phyloP scores from a whole-genome alignment of 208 protist genomes.

The Balamuthia mandrillaris region DNA sequence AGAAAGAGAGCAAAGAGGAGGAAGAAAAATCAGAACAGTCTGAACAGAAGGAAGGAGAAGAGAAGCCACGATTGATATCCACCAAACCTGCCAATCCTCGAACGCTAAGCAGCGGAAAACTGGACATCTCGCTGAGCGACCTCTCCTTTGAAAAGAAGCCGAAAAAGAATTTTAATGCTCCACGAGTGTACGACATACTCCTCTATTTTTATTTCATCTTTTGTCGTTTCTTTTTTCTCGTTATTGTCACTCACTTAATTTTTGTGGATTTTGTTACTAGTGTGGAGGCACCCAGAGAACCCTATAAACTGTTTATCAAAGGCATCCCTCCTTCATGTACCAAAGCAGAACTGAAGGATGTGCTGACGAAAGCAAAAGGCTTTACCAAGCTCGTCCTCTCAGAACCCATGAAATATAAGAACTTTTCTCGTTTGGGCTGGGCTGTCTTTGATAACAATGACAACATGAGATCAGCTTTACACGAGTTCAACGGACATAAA shows the following conservation, averaged over 20 bases:
- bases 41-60: too few relatives aligned
- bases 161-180: neutral
- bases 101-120: neutral
- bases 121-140: too few relatives aligned
- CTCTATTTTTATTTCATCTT: too few relatives aligned
- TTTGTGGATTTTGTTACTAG: neutral
- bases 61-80: neutral
- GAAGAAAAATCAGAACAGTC: too few relatives aligned
- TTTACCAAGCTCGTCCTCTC: slow-evolving; percentile 16
- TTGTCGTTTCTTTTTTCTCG: neutral
- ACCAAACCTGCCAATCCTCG: neutral
- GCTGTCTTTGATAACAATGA: neutral
- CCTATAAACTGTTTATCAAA: slow-evolving; percentile 18
- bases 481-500: slow-evolving; percentile 20
- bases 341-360: neutral
- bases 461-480: neutral
- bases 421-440: neutral
- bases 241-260: too few relatives aligned
- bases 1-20: neutral
- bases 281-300: neutral
- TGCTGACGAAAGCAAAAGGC: neutral
- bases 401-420: neutral
- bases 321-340: neutral
- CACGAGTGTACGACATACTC: too few relatives aligned
- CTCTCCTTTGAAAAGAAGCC: too few relatives aligned